Evolutionary conservation across 106 monocot genomes (phyloP), one percentile per base, ranked within the genome.

Genomic region (Dendrobium nobile): DNA sequence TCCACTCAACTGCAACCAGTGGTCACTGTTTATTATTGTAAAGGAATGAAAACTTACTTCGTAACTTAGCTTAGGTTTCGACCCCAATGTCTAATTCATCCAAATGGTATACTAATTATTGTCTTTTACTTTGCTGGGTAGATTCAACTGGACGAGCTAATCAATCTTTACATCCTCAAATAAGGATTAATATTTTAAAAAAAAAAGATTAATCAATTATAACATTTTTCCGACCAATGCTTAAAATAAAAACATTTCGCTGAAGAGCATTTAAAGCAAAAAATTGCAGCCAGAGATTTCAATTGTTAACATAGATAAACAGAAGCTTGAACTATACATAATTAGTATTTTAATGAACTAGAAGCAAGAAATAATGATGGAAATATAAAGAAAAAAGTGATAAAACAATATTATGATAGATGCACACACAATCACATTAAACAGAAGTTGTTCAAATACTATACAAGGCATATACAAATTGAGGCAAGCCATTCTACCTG

Each of bases 401-500:
- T 55, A 4, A 5, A 58, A 20, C 58, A 67, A 26, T 27, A 7
- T 67, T 70, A 70, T 64, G 64, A 64, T 9, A 70, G 70, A 70
- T 70, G 10, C 26, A 33, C 15, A 33, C 15, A 37, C 33, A 37
- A 31, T 27, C 33, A 37, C 33, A 70, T 70, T 37, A 70, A 70
- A 70, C 33, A 64, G 24, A 18, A 67, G 27, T 74, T 74, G 42
- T 74, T 20, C 74, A 74, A 74, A 28, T 74, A 74, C 20, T 31
- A 70, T 70, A 31, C 2, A 37, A 42, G 7, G 74, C 43, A 43
- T 41, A 43, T 74, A 11, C 4, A n/a, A 18, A 72, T 5, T 72
- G 3, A 41, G 13, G 5, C 19, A 43, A 18, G 42, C 42, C 19
- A 56, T 80, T 75, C 3, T 87, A 96, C 95, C 91, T 96, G 96